Evolutionary conservation across 2,329 filamentous ascomycete species (phyloP).

Genomic region (Dactylellina leptospora): DNA sequence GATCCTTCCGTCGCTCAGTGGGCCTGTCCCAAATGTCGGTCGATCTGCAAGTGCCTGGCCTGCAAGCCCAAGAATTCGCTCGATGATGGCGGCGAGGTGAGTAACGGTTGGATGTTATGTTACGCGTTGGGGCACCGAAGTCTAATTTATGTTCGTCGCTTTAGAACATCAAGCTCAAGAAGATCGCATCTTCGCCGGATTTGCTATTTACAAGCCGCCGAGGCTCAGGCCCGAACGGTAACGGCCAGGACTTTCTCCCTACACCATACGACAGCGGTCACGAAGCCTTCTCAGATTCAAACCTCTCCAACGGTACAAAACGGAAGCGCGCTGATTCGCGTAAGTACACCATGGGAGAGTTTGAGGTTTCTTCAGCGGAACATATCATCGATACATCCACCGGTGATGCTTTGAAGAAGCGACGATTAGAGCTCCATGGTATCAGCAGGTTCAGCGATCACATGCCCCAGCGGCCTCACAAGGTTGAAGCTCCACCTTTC

Average conservation of each 20-base stretch:
- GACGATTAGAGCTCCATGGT: constrained; percentile 36
- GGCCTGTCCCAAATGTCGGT: constrained; percentile 47
- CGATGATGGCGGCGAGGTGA: constrained; percentile 42
- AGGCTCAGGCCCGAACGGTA: constrained; percentile 44
- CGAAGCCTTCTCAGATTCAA: constrained; percentile 50
- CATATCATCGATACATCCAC: constrained; percentile 35
- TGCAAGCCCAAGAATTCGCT: constrained; percentile 47
- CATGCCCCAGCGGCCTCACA: constrained; percentile 21
- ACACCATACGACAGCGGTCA: constrained; percentile 50
- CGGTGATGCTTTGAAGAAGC: constrained; percentile 45
- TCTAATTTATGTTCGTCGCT: no score
- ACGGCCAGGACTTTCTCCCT: constrained; percentile 41
- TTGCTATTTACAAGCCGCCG: constrained; percentile 31
- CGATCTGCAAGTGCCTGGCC: constrained; percentile 48
- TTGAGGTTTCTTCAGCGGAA: constrained; percentile 24
- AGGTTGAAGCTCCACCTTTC: constrained; percentile 38
- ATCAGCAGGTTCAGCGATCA: constrained; percentile 25
- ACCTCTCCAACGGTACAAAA: constrained; percentile 49
- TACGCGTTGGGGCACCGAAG: not conserved
- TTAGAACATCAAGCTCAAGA: constrained; percentile 44
- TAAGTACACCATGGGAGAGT: constrained; percentile 48
- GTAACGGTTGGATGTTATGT: constrained; percentile 4
- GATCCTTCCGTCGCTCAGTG: constrained; percentile 37
- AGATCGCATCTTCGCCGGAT: constrained; percentile 47
- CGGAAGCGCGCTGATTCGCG: constrained; percentile 49